These are phyloP conservation scores for Flaveria robusta DNA, from an alignment of 129 eudicot genomes.

Conservation along the genomic window DNA sequence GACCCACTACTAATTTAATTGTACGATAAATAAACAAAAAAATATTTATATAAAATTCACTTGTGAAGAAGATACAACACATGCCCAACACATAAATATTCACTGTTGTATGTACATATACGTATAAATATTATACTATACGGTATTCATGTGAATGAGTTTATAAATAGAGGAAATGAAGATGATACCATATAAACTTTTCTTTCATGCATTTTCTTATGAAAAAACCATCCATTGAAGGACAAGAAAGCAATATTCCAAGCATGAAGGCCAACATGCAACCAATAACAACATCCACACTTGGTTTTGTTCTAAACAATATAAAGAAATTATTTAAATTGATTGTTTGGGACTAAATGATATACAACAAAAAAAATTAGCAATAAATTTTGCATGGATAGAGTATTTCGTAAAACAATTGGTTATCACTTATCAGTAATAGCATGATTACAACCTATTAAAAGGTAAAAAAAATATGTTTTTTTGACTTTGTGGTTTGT, in stretches of 20 bases:
- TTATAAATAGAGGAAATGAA: no score
- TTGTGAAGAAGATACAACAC: no score
- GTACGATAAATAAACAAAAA: no score
- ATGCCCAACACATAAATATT: no score
- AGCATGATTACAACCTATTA: not conserved
- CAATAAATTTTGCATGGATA: not conserved
- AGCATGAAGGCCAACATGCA: constrained; percentile 89
- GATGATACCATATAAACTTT: no score
- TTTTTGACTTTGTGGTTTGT: no score
- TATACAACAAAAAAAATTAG: not conserved
- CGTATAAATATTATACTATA: no score
- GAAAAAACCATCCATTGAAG: constrained; percentile 92
- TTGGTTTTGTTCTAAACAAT: constrained; percentile 61
- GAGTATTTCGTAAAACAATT: not conserved
- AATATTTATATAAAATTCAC: no score
- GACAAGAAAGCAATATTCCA: constrained; percentile 85
- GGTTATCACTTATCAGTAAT: not conserved
- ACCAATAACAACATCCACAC: constrained; percentile 72
- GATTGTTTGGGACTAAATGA: constrained; percentile 11
- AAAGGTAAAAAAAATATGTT: not conserved
- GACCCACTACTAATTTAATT: no score
- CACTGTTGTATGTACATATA: no score
- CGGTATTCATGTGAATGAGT: not conserved
- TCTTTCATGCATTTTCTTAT: constrained; percentile 32
- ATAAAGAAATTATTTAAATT: not conserved